Base-by-base conservation (phyloP, 148 eudicot species). In the Persicaria maculosa region DNA sequence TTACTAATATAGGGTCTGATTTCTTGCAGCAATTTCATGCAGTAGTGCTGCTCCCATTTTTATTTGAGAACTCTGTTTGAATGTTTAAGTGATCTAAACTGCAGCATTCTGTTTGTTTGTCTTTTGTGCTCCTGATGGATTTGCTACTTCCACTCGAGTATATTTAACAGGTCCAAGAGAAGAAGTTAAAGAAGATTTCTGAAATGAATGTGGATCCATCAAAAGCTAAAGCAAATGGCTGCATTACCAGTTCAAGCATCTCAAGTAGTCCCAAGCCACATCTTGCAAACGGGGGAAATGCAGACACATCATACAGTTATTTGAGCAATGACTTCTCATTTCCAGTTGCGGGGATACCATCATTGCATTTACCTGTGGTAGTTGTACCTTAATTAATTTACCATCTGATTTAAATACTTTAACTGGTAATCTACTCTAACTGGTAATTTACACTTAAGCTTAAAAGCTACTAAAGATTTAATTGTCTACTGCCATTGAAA, bases 281-380 rank as follows among this genome's bases (percentile, higher is more conserved):
- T 81, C 58, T 84, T 81, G 83, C 86, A 11, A 89, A 87, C 75
- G 93, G 90, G 44, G 90, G 80, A 80, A 73, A 74, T 70, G 52
- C 84, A 48, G 84, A 86, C 61, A 83, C 76, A 70, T 54, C 72
- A 9, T 73, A 64, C 55, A 80, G 55, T 76, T 75, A 77, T 64
- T 80, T 77, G 74, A 79, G 76, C 79, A 81, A 74, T 78, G 84
- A 84, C 50, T 73, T 80, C 11, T 79, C 77, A 4, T 78, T 79
- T 47, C 84, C 86, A 71, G 72, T 78, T 1, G 86, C 81, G 67
- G 89, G 87, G 74, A 79, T 83, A 74, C 74, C 83, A 62, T 86
- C 91, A n/a, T 83, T 90, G 62, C 91, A 71, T 53, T 78, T 90
- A 74, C 94, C 94, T 40, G 83, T 84, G 94, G 94, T 90, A 90